Percentiles rank a stretch among this genome's conserved stretches.
Conservation (phyloP, 192 early-diverging fungal genomes). For the Dissophora globulifera region DNA sequence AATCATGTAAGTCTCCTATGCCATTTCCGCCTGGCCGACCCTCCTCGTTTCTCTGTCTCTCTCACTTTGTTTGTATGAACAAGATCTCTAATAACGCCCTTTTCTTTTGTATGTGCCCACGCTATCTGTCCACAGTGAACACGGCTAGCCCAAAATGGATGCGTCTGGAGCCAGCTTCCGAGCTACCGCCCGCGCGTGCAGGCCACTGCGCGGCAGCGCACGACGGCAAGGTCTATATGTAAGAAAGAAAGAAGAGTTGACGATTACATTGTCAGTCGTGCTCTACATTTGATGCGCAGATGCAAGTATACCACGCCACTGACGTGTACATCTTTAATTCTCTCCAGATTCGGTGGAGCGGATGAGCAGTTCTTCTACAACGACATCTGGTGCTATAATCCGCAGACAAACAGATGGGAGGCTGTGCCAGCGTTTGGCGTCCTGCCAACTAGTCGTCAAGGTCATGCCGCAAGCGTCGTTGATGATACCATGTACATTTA, state of each 20-base stretch:
- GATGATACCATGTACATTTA: slow-evolving; percentile 68
- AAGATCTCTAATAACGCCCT: too few relatives aligned
- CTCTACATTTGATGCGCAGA: too few relatives aligned
- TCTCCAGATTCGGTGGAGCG: slow-evolving; percentile 64
- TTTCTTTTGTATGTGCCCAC: too few relatives aligned
- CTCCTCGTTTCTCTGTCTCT: too few relatives aligned
- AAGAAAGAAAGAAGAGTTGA: too few relatives aligned
- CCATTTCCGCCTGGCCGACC: too few relatives aligned
- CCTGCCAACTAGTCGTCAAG: slow-evolving; percentile 59
- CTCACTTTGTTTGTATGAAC: too few relatives aligned
- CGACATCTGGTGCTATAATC: slow-evolving; percentile 68
- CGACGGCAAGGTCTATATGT: slow-evolving; percentile 49
- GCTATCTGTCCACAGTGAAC: slow-evolving; percentile 22
- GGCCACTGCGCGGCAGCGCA: slow-evolving; percentile 50
- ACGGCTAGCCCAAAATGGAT: slow-evolving; percentile 46
- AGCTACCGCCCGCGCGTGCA: slow-evolving; percentile 51
- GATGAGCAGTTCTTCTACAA: slow-evolving; percentile 63
- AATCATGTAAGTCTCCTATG: slow-evolving; percentile 55
- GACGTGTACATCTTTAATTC: too few relatives aligned
- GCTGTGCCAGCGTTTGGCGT: slow-evolving; percentile 58
- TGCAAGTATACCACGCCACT: too few relatives aligned
- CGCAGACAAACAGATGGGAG: slow-evolving; percentile 55
- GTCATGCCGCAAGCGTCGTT: slow-evolving; percentile 51
- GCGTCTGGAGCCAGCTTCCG: slow-evolving; percentile 50
- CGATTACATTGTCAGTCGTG: too few relatives aligned